Conservation (phyloP, 106 monocot species). For the Iris macrosiphon region DNA sequence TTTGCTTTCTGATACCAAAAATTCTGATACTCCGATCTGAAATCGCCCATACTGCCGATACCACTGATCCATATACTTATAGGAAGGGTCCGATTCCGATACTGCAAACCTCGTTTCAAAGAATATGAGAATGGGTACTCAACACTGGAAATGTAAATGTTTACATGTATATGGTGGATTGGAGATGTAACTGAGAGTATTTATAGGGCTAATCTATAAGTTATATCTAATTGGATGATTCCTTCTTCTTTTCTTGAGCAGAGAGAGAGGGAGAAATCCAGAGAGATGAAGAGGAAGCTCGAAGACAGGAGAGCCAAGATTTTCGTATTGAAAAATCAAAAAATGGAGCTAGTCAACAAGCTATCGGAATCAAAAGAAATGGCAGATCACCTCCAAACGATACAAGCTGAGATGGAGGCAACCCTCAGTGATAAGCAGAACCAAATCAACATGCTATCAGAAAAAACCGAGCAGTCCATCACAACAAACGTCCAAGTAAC, state of each 20-base stretch:
- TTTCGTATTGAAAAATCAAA: conserved; percentile 14
- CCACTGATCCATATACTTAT: too few species aligned
- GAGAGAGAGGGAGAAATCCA: conserved; percentile 32
- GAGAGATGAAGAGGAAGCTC: conserved; percentile 27
- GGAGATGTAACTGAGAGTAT: too few species aligned
- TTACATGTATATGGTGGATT: too few species aligned
- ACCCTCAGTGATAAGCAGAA: conserved; percentile 33
- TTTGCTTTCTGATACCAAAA: too few species aligned
- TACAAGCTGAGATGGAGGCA: conserved; percentile 20
- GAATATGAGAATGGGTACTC: too few species aligned
- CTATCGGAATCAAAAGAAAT: conserved; percentile 21
- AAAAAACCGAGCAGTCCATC: conserved; percentile 15
- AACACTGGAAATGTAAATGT: too few species aligned
- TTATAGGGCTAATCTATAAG: too few species aligned
- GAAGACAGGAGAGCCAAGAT: conserved; percentile 15
- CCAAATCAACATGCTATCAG: conserved; percentile 14
- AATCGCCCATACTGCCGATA: too few species aligned
- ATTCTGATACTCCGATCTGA: too few species aligned
- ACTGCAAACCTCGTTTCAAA: too few species aligned
- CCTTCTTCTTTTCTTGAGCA: conserved; percentile 2
- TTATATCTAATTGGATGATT: too few species aligned
- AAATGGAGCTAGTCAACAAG: conserved; percentile 24
- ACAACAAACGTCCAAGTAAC: conserved; percentile 2
- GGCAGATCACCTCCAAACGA: conserved; percentile 5
- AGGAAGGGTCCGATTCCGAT: too few species aligned